Conservation (phyloP, 2,329 filamentous ascomycete species). For the Stylonectria norvegica region DNA sequence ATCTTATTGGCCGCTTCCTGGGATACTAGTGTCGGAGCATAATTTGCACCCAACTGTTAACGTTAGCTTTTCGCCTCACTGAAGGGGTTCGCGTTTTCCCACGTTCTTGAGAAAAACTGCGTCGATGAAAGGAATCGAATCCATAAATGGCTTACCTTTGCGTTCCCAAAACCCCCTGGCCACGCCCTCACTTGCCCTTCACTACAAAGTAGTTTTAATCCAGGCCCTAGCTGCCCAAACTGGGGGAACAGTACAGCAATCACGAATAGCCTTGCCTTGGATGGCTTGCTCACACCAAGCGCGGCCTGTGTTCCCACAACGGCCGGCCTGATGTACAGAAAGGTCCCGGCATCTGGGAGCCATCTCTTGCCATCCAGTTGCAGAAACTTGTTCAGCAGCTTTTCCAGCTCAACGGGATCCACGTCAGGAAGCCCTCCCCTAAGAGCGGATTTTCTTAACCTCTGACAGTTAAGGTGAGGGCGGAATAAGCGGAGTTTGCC, state of each 20-base stretch:
- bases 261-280: constrained; percentile 1
- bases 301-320: background rate
- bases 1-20: constrained; percentile 6
- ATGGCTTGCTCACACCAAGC: background rate
- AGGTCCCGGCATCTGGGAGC: background rate
- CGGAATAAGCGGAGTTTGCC: constrained; percentile 67
- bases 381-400: constrained; percentile 63
- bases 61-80: no score
- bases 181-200: constrained; percentile 9
- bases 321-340: background rate
- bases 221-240: background rate
- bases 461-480: constrained; percentile 60
- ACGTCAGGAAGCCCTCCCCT: constrained; percentile 69
- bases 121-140: no score
- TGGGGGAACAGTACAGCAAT: constrained; percentile 1
- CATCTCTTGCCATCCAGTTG: background rate
- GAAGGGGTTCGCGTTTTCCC: no score
- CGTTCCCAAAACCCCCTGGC: constrained; percentile 34
- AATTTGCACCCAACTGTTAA: constrained; percentile 15
- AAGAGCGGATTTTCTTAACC: constrained; percentile 51
- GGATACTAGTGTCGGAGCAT: constrained; percentile 10
- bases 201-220: constrained; percentile 3
- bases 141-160: constrained; percentile 4
- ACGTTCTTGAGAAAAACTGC: no score
- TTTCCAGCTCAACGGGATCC: constrained; percentile 61